These are phyloP conservation scores for Penicillium malachiteum DNA, from an alignment of 495 filamentous ascomycete genomes.

Conservation along the genomic window DNA sequence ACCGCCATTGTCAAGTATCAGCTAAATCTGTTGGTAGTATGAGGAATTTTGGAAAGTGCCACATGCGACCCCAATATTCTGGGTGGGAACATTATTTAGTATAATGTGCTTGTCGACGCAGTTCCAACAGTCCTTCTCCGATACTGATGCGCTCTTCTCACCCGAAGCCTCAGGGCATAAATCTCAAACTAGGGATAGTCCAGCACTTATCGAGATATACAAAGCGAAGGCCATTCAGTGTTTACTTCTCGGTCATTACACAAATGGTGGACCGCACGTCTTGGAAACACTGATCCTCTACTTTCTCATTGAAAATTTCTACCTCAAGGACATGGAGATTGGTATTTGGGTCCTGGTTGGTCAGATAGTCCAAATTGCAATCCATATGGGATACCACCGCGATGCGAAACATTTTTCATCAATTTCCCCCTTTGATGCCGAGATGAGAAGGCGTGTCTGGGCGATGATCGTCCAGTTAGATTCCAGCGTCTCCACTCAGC, in stretches of 20 bases:
- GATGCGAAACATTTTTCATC: conserved; percentile 42
- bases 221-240: conserved; percentile 30
- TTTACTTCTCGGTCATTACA: conserved; percentile 28
- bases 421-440: conserved; percentile 51
- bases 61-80: neutral
- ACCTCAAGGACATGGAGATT: neutral
- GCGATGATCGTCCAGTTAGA: conserved; percentile 50
- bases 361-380: conserved; percentile 25
- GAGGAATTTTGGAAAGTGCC: neutral
- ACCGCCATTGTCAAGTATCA: no score
- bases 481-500: conserved; percentile 39
- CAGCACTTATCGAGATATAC: neutral
- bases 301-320: neutral
- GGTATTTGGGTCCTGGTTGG: neutral
- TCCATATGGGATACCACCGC: conserved; percentile 50
- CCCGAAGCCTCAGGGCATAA: no score
- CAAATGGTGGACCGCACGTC: conserved; percentile 21
- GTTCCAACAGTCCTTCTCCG: neutral
- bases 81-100: neutral
- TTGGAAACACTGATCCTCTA: conserved; percentile 32
- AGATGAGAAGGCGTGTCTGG: conserved; percentile 59
- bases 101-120: conserved; percentile 2
- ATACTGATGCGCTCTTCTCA: no score
- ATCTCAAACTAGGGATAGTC: neutral
- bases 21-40: neutral